phyloP scores from a whole-genome alignment of 2,329 filamentous ascomycete genomes.

The Drechslerella stenobrocha region DNA sequence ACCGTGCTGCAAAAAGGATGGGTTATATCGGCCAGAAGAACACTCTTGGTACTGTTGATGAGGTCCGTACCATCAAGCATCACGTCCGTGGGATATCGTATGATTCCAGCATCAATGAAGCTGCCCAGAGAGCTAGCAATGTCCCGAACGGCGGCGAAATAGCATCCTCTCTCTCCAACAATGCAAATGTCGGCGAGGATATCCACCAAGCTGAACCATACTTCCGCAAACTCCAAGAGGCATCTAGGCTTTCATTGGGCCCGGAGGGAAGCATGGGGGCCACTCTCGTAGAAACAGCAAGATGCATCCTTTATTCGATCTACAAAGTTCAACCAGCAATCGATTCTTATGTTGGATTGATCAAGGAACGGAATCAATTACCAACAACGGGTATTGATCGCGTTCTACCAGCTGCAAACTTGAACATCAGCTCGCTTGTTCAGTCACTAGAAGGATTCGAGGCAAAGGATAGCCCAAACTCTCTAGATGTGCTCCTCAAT shows the following conservation, averaged over 20 bases:
- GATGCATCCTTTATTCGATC: slow-evolving; percentile 52
- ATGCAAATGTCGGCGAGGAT: slow-evolving; percentile 10
- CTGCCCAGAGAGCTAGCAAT: slow-evolving; percentile 43
- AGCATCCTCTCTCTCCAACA: slow-evolving; percentile 13
- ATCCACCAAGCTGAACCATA: slow-evolving; percentile 49
- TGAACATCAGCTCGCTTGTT: slow-evolving; percentile 51
- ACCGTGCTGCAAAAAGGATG: slow-evolving; percentile 44
- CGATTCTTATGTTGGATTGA: slow-evolving; percentile 51
- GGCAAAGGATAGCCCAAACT: slow-evolving; percentile 48
- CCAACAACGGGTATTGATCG: slow-evolving; percentile 51
- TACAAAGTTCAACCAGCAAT: slow-evolving; percentile 52
- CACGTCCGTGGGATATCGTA: slow-evolving; percentile 45
- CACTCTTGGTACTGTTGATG: slow-evolving; percentile 33
- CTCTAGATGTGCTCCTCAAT: slow-evolving; percentile 52
- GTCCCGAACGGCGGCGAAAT: slow-evolving; percentile 22
- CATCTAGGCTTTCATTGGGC: slow-evolving; percentile 20
- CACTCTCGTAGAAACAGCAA: slow-evolving; percentile 50
- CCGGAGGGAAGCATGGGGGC: slow-evolving; percentile 42
- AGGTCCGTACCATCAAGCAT: slow-evolving; percentile 39
- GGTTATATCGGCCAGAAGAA: slow-evolving; percentile 46
- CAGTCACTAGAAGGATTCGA: slow-evolving; percentile 51
- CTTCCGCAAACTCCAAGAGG: slow-evolving; percentile 50
- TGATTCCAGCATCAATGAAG: slow-evolving; percentile 46
- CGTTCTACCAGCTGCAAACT: slow-evolving; percentile 52
- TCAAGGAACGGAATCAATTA: slow-evolving; percentile 49